Evolutionary conservation across 116 monocot species (phyloP).

Genomic region (Iris pallida): DNA sequence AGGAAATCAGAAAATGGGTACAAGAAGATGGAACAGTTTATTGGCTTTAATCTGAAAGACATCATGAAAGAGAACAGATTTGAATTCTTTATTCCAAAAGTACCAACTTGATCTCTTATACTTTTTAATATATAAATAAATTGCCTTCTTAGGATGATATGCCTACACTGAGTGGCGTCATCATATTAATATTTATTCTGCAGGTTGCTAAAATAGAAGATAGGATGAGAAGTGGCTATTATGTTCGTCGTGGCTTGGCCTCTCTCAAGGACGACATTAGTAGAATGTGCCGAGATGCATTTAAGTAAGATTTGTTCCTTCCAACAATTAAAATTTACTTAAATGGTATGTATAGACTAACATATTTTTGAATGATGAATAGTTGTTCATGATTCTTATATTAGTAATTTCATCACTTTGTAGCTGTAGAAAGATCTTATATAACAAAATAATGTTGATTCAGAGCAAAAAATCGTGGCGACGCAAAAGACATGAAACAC

Average conservation of each 20-base stretch:
- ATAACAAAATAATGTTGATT: too few species aligned
- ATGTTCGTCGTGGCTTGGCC: constrained; percentile 75
- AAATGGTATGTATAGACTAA: too few species aligned
- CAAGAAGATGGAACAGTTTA: constrained; percentile 74
- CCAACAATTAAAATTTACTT: too few species aligned
- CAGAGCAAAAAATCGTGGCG: constrained; percentile 60
- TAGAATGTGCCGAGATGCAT: constrained; percentile 82
- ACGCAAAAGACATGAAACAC: constrained; percentile 61
- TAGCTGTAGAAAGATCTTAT: too few species aligned
- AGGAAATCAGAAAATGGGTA: constrained; percentile 82
- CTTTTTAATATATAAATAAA: neutral
- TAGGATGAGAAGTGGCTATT: constrained; percentile 85
- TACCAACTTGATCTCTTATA: constrained; percentile 14
- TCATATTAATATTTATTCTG: constrained; percentile 13
- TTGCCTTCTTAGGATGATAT: neutral
- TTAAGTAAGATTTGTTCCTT: constrained; percentile 56
- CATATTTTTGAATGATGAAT: too few species aligned
- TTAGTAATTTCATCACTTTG: too few species aligned
- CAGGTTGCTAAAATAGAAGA: constrained; percentile 93
- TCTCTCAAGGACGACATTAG: constrained; percentile 91
- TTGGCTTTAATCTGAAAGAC: constrained; percentile 63
- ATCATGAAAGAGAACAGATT: constrained; percentile 80
- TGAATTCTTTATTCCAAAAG: constrained; percentile 76
- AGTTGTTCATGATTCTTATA: too few species aligned
- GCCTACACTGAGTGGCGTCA: neutral